Percentiles rank a stretch among this genome's conserved stretches.
phyloP scores from a whole-genome alignment of 371 early-diverging fungal genomes.

The Mucor indicus region DNA sequence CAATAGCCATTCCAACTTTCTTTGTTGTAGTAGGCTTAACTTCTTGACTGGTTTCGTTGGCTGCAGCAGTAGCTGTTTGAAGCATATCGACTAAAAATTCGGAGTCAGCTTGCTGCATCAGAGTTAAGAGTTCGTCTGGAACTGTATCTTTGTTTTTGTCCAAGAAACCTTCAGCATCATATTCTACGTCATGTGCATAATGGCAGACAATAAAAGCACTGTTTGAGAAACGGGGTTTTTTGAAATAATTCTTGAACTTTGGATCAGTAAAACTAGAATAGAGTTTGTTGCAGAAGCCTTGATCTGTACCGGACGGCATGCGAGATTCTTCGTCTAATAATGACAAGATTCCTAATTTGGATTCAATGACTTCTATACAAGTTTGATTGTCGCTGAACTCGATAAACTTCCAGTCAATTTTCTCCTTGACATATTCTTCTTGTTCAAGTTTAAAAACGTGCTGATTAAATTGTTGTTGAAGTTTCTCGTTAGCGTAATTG shows the following conservation, averaged over 20 bases:
- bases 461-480: slow-evolving; percentile 92
- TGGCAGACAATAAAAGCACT: slow-evolving; percentile 84
- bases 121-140: slow-evolving; percentile 82
- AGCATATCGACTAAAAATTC: slow-evolving; percentile 56
- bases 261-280: slow-evolving; percentile 66
- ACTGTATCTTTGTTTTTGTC: slow-evolving; percentile 99
- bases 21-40: neutral
- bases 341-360: slow-evolving; percentile 90
- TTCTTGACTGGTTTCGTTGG: slow-evolving; percentile 3
- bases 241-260: slow-evolving; percentile 70
- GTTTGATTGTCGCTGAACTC: slow-evolving; percentile 99
- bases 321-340: slow-evolving; percentile 96
- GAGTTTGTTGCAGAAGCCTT: slow-evolving; percentile 80
- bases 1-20: slow-evolving; percentile 1
- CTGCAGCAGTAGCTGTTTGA: slow-evolving; percentile 7
- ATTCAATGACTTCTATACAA: slow-evolving; percentile 99
- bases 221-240: slow-evolving; percentile 87
- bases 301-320: slow-evolving; percentile 88
- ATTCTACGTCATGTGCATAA: slow-evolving; percentile 91
- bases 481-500: slow-evolving; percentile 97
- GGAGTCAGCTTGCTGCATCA: slow-evolving; percentile 66
- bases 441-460: slow-evolving; percentile 87
- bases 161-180: slow-evolving; percentile 92
- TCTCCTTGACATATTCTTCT: slow-evolving; percentile 91
- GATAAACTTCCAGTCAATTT: slow-evolving; percentile 88